Percentiles rank a stretch among this genome's conserved stretches.
Evolutionary conservation across 2,329 filamentous ascomycete species (phyloP).

Genomic region (Claviceps digitariae): DNA sequence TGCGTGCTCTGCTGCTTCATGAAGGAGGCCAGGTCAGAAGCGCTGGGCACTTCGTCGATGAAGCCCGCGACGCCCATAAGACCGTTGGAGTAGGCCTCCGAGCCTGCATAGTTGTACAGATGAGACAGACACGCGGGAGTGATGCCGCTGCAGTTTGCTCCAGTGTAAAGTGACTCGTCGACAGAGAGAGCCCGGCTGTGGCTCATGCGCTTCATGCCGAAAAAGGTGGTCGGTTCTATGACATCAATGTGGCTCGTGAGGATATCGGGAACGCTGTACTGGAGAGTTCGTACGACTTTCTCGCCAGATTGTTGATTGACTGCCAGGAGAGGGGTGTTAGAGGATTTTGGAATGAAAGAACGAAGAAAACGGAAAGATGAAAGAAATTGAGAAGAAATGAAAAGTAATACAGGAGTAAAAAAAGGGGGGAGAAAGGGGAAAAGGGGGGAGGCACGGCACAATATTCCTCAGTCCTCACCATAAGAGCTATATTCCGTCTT

Average conservation of each 20-base stretch:
- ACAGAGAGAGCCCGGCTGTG: background rate
- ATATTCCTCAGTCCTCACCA: background rate
- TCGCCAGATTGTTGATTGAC: background rate
- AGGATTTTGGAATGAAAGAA: too few relatives aligned
- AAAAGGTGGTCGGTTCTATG: conserved; percentile 5
- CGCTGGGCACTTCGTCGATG: background rate
- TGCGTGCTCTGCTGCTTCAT: background rate
- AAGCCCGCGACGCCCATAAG: conserved; percentile 5
- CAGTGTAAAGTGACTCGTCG: too few relatives aligned
- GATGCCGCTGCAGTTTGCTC: background rate
- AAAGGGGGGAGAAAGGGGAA: background rate
- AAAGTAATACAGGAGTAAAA: too few relatives aligned
- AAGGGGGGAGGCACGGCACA: background rate
- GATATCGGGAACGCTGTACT: conserved; percentile 4
- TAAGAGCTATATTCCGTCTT: conserved; percentile 1
- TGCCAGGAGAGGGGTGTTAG: background rate
- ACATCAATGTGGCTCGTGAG: conserved; percentile 5
- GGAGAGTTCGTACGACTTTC: conserved; percentile 3
- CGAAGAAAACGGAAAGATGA: too few relatives aligned
- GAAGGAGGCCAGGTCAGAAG: conserved; percentile 2
- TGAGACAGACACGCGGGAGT: conserved; percentile 1
- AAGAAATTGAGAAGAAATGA: too few relatives aligned
- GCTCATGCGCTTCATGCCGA: conserved; percentile 1
- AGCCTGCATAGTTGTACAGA: conserved; percentile 3
- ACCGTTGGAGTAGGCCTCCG: conserved; percentile 1